Evolutionary conservation across 2,329 filamentous ascomycete species (phyloP).

Genomic region (Botrytis sinoallii): DNA sequence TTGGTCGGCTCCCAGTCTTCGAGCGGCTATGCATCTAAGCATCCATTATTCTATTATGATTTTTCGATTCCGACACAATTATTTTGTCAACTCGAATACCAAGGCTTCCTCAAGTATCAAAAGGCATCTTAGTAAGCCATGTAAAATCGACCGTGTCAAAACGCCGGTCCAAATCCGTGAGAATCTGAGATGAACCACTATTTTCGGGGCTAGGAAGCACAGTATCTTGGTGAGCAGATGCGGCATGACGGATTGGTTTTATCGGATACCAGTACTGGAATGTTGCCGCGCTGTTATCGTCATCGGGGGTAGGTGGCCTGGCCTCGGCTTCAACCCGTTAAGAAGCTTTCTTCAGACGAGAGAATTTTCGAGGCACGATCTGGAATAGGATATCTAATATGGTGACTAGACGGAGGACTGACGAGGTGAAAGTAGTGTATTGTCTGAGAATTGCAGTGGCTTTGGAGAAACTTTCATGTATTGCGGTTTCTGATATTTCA

Average conservation of each 20-base stretch:
- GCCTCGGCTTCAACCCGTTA: background rate
- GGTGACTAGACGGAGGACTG: background rate
- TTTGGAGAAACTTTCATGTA: background rate
- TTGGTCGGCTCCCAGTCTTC: background rate
- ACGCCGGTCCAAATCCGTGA: background rate
- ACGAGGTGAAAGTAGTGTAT: background rate
- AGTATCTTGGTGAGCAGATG: background rate
- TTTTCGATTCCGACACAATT: background rate
- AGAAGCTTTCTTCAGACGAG: background rate
- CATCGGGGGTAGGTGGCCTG: background rate
- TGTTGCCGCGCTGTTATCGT: background rate
- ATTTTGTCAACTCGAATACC: rapidly evolving
- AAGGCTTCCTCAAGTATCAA: background rate
- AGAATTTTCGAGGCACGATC: background rate
- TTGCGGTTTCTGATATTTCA: background rate
- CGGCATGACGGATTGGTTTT: background rate
- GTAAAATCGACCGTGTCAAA: background rate
- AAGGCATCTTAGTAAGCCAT: background rate
- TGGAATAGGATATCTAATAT: background rate
- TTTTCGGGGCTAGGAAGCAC: background rate
- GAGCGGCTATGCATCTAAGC: background rate
- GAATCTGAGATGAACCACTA: background rate
- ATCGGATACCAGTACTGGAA: background rate
- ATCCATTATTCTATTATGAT: rapidly evolving
- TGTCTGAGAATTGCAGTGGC: background rate